Conservation (phyloP, 768 basidiomycete genomes). For the Rhizopogon rudus region DNA sequence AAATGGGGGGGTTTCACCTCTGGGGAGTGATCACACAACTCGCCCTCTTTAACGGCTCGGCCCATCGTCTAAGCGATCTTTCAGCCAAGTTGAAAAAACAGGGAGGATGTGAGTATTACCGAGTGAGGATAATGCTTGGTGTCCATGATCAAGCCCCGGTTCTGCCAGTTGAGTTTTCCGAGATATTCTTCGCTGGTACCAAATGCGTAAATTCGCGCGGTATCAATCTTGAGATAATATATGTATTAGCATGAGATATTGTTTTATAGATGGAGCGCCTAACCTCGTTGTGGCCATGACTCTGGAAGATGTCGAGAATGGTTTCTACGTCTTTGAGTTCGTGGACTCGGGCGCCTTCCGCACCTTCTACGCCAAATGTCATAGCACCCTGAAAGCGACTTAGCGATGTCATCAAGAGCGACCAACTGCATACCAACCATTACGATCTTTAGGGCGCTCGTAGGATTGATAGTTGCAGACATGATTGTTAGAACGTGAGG, state of each 20-base stretch:
- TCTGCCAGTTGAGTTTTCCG: constrained; percentile 46
- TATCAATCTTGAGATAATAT: constrained; percentile 19
- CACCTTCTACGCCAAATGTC: constrained; percentile 49
- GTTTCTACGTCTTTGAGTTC: constrained; percentile 43
- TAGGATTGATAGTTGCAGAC: constrained; percentile 23
- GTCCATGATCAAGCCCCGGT: constrained; percentile 48
- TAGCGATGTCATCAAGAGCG: not conserved
- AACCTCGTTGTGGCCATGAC: constrained; percentile 53
- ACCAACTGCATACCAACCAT: constrained; percentile 31
- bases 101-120: constrained; percentile 10
- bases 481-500: constrained; percentile 15
- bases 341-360: constrained; percentile 45
- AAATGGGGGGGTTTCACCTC: constrained; percentile 8
- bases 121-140: constrained; percentile 51
- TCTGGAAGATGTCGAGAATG: constrained; percentile 49
- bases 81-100: not conserved
- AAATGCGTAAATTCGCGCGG: constrained; percentile 19
- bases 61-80: not conserved
- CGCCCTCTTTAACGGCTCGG: not conserved
- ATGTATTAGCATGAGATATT: not conserved
- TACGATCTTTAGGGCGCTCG: constrained; percentile 43
- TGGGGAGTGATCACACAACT: constrained; percentile 17
- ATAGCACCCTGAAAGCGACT: constrained; percentile 39
- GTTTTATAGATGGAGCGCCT: constrained; percentile 3
- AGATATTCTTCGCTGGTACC: constrained; percentile 35